Conservation (phyloP, 192 early-diverging fungal genomes). For the Backusella tarrabulga region DNA sequence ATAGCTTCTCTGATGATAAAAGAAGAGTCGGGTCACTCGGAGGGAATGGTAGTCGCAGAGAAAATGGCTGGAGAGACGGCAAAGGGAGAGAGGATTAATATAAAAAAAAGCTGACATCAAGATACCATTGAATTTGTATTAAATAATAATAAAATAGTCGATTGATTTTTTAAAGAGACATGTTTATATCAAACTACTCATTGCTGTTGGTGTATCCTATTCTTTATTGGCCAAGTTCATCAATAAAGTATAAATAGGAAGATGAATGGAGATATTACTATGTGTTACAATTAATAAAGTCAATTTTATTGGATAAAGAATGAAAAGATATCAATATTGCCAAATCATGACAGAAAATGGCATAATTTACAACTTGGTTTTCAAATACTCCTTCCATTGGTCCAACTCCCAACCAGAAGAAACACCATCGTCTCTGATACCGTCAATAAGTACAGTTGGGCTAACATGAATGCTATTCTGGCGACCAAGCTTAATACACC, state of each 20-base stretch:
- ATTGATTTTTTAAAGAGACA: too few relatives aligned
- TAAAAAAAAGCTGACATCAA: neutral
- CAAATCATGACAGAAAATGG: neutral
- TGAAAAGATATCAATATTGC: neutral
- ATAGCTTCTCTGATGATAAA: neutral
- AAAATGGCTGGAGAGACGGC: neutral
- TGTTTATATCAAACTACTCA: too few relatives aligned
- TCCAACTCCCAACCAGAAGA: constrained; percentile 68
- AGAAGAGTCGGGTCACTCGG: neutral
- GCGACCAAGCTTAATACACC: constrained; percentile 62
- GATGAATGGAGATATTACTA: too few relatives aligned
- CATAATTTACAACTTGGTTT: constrained; percentile 34
- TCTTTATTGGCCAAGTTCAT: too few relatives aligned
- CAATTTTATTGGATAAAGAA: too few relatives aligned
- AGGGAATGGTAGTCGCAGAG: neutral
- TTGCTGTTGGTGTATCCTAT: too few relatives aligned
- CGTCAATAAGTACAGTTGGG: constrained; percentile 73
- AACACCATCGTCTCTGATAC: constrained; percentile 59
- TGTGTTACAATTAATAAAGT: too few relatives aligned
- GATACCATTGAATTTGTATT: too few relatives aligned
- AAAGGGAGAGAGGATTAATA: neutral
- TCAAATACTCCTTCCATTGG: constrained; percentile 62
- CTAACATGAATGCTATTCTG: constrained; percentile 76
- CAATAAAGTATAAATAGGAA: too few relatives aligned
- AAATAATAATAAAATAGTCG: too few relatives aligned